A percentile compares a stretch with the other conserved stretches of the same genome.
phyloP scores from a whole-genome alignment of 257 asterid genomes.

The Striga asiatica region DNA sequence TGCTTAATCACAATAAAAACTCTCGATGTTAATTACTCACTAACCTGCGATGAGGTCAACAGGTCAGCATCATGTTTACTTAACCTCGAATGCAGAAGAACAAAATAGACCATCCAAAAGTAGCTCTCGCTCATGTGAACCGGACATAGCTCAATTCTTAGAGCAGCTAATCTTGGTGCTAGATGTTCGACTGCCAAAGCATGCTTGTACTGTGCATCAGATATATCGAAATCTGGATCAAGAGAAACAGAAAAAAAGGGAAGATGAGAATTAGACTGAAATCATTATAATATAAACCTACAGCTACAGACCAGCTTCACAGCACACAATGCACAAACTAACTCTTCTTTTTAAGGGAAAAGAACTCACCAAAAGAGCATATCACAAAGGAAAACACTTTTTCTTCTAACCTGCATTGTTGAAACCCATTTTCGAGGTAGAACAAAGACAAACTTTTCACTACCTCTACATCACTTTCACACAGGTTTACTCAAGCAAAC shows the following conservation, averaged over 20 bases:
- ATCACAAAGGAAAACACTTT: not conserved
- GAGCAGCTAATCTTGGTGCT: slow-evolving; percentile 87
- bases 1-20: not conserved
- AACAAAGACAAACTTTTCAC: too few species aligned
- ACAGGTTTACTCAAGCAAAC: not conserved
- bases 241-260: slow-evolving; percentile 5
- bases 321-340: not conserved
- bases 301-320: not conserved
- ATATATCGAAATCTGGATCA: slow-evolving; percentile 69
- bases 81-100: slow-evolving; percentile 82
- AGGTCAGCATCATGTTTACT: slow-evolving; percentile 59
- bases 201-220: slow-evolving; percentile 74
- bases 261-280: slow-evolving; percentile 14
- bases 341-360: not conserved
- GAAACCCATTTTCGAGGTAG: too few species aligned
- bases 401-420: not conserved
- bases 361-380: not conserved
- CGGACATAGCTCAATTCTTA: slow-evolving; percentile 91
- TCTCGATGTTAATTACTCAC: slow-evolving; percentile 14
- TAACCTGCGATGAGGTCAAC: slow-evolving; percentile 81
- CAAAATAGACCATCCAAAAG: slow-evolving; percentile 99
- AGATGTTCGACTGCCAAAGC: slow-evolving; percentile 64
- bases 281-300: not conserved
- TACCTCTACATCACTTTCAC: not conserved
- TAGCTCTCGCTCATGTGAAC: slow-evolving; percentile 79